phyloP scores from a whole-genome alignment of 2,329 filamentous ascomycete genomes.

The Aureobasidium sp. region DNA sequence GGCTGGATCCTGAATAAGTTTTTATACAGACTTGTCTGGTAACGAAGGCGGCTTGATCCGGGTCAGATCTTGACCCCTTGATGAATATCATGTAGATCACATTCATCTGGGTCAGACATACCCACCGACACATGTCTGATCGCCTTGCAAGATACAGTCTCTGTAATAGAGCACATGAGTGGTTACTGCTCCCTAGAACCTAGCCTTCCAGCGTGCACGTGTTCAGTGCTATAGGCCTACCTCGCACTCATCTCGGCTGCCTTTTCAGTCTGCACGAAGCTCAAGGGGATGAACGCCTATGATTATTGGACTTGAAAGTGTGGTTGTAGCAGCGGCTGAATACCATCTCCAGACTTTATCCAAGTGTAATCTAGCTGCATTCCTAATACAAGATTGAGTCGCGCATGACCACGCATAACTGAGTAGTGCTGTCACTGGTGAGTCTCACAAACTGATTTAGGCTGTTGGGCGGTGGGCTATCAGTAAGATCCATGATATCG shows the following conservation, averaged over 20 bases:
- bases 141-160: not conserved
- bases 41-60: not conserved
- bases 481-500: not conserved
- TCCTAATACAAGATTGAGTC: not conserved
- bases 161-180: not conserved
- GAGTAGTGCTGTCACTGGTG: not conserved
- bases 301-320: not conserved
- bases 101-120: not conserved
- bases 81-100: not conserved
- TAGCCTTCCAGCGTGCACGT: not conserved
- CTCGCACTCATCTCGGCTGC: not conserved
- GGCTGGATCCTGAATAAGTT: not conserved
- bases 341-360: not conserved
- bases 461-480: not conserved
- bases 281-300: too few relatives aligned
- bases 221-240: not conserved
- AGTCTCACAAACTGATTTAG: not conserved
- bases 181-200: too few relatives aligned
- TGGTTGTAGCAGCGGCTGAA: not conserved
- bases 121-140: not conserved
- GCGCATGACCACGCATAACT: not conserved
- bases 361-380: not conserved
- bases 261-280: not conserved
- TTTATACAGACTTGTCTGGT: not conserved
- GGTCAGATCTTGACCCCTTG: not conserved